phyloP scores from a whole-genome alignment of 495 filamentous ascomycete genomes.

The Ramalina intermedia region DNA sequence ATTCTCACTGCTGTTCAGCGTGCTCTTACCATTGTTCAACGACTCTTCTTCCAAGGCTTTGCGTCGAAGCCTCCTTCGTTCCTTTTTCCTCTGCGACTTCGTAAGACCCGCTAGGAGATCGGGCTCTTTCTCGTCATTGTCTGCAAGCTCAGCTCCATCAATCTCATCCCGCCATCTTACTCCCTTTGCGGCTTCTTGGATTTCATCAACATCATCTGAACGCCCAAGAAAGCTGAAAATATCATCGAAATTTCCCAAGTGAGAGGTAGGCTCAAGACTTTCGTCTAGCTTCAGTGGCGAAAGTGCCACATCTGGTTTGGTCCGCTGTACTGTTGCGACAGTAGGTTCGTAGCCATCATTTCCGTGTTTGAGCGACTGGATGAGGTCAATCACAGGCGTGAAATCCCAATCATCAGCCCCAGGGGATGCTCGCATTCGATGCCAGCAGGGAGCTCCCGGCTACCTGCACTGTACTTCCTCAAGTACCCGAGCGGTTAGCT shows the following conservation, averaged over 20 bases:
- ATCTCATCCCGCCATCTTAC: slow-evolving; percentile 24
- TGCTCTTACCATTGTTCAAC: not conserved
- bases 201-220: slow-evolving; percentile 8
- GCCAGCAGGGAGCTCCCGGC: slow-evolving; percentile 10
- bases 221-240: slow-evolving; percentile 27
- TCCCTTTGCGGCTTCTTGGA: slow-evolving; percentile 17
- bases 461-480: slow-evolving; percentile 5
- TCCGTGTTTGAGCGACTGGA: slow-evolving; percentile 20
- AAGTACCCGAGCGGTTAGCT: not conserved
- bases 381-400: slow-evolving; percentile 32
- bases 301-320: no score
- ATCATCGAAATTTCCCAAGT: slow-evolving; percentile 29
- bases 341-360: no score
- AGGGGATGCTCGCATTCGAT: slow-evolving; percentile 10
- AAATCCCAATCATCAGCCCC: slow-evolving; percentile 28
- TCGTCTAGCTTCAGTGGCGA: not conserved
- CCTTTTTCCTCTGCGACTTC: slow-evolving; percentile 22
- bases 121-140: slow-evolving; percentile 8
- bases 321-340: no score
- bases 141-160: slow-evolving; percentile 16
- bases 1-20: slow-evolving; percentile 12
- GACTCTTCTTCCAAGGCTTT: not conserved
- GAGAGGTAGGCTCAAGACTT: not conserved
- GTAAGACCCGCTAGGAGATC: slow-evolving; percentile 13
- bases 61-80: slow-evolving; percentile 12